Conservation (phyloP, 2,329 filamentous ascomycete genomes). For the Xylaria sp. region DNA sequence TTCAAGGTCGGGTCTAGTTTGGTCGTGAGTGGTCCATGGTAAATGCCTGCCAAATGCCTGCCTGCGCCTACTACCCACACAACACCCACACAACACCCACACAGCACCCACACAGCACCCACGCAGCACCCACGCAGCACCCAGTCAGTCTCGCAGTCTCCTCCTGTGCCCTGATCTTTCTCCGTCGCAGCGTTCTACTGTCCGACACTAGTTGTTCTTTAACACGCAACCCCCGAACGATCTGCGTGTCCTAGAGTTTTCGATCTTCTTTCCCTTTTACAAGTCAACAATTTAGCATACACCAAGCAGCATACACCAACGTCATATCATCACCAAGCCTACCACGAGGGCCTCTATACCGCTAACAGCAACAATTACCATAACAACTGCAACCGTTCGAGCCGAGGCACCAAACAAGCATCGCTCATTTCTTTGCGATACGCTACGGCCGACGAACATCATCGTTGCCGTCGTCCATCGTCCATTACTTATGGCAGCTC, state of each 20-base stretch:
- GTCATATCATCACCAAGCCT: background rate
- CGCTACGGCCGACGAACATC: background rate
- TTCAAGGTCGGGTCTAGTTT: background rate
- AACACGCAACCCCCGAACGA: conserved; percentile 9
- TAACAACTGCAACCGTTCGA: background rate
- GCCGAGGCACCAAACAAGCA: background rate
- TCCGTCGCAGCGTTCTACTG: background rate
- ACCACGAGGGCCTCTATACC: background rate
- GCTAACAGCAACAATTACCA: background rate
- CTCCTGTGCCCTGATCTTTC: background rate
- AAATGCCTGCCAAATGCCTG: background rate
- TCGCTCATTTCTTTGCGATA: background rate
- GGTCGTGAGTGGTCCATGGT: background rate
- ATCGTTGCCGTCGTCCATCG: background rate
- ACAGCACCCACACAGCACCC: no score
- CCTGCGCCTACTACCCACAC: background rate
- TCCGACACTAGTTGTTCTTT: conserved; percentile 7
- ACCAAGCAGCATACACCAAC: background rate
- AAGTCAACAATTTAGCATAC: background rate
- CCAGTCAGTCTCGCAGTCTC: no score
- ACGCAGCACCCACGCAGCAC: no score
- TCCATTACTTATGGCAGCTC: conserved; percentile 30
- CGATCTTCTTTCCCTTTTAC: conserved; percentile 13
- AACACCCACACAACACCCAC: no score
- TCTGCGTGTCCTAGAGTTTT: background rate